Conservation (phyloP, 441 rosid species). For the Cnidoscolus chayamansa region DNA sequence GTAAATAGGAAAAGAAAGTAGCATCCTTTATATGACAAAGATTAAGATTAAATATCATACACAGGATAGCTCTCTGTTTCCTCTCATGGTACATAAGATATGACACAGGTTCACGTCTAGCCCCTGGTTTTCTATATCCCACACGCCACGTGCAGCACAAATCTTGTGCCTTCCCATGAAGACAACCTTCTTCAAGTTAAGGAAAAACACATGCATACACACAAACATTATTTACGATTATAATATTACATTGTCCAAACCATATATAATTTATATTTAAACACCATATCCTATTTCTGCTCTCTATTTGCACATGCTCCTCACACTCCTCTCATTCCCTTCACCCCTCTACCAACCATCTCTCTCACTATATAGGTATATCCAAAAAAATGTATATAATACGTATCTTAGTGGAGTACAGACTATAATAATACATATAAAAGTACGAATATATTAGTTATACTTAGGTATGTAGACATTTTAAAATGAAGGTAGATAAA, state of each 20-base stretch:
- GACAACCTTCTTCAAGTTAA: not conserved
- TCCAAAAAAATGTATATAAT: too few relatives aligned
- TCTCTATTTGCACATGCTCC: slow-evolving; percentile 48
- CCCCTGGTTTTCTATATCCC: slow-evolving; percentile 34
- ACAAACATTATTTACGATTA: slow-evolving; percentile 14
- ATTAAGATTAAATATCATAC: slow-evolving; percentile 13
- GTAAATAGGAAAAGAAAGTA: not conserved
- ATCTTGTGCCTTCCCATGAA: slow-evolving; percentile 59
- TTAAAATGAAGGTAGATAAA: not conserved
- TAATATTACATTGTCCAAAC: slow-evolving; percentile 13
- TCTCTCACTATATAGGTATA: too few relatives aligned
- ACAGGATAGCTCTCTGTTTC: slow-evolving; percentile 7
- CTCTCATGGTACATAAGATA: slow-evolving; percentile 15
- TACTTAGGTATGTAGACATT: not conserved
- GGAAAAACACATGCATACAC: too few relatives aligned
- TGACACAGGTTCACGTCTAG: slow-evolving; percentile 44
- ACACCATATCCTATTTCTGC: slow-evolving; percentile 10
- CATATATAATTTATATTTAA: not conserved
- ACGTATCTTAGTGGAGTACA: too few relatives aligned
- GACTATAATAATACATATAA: too few relatives aligned
- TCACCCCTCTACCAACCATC: slow-evolving; percentile 28
- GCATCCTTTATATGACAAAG: slow-evolving; percentile 11
- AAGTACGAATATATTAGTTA: too few relatives aligned
- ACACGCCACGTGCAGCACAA: slow-evolving; percentile 88
- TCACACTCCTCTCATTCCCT: slow-evolving; percentile 41